Conservation (phyloP, 768 basidiomycete genomes). For the Coprinellus micaceus region DNA sequence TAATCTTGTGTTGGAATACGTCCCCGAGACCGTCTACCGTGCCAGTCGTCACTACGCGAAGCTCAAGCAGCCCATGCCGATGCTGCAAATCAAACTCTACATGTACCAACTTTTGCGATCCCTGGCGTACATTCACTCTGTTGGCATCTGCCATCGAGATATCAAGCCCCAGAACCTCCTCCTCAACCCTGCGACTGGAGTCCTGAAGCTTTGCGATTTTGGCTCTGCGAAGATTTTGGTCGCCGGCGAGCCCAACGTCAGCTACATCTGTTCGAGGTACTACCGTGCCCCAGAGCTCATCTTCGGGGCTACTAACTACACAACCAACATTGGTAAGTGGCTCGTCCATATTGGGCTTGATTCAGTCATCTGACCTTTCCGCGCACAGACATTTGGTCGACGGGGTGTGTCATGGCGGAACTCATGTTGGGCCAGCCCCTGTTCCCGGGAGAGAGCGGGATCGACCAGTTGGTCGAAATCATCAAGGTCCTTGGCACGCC, state of each 20-base stretch:
- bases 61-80: conserved; percentile 99
- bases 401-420: conserved; percentile 99
- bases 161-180: conserved; percentile 99
- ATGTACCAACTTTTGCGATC: conserved; percentile 99
- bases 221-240: conserved; percentile 98
- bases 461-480: conserved; percentile 98
- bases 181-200: conserved; percentile 93
- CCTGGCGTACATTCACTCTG: conserved; percentile 97
- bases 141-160: conserved; percentile 99
- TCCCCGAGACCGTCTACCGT: conserved; percentile 98
- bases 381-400: conserved; percentile 92
- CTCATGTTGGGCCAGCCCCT: conserved; percentile 98
- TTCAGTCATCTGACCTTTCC: conserved; percentile 11
- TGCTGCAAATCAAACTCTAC: conserved; percentile 99
- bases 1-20: conserved; percentile 98
- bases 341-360: conserved; percentile 5
- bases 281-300: conserved; percentile 99
- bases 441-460: conserved; percentile 98
- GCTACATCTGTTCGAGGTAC: conserved; percentile 99
- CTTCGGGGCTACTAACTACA: conserved; percentile 99
- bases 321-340: conserved; percentile 91
- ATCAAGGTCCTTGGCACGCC: conserved; percentile 99
- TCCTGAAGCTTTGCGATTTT: conserved; percentile 98
- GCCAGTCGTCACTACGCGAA: conserved; percentile 98
- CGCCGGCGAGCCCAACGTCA: conserved; percentile 97